Evolutionary conservation across 495 filamentous ascomycete species (phyloP).

Genomic region (Penicillium egyptiacum): DNA sequence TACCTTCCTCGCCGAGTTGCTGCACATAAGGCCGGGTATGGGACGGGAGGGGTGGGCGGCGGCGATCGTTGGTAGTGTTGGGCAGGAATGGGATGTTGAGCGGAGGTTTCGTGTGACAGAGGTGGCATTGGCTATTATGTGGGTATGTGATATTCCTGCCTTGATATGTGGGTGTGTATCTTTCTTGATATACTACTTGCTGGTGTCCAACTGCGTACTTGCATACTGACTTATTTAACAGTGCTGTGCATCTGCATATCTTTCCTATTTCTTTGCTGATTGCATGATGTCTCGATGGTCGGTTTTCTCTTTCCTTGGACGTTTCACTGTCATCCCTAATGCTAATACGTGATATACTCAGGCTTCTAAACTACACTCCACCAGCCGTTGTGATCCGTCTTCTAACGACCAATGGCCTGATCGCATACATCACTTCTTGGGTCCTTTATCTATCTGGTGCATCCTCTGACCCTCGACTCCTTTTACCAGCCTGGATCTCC

Average conservation of each 20-base stretch:
- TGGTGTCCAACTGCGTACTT: background rate
- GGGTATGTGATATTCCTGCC: conserved; percentile 58
- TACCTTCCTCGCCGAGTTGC: conserved; percentile 57
- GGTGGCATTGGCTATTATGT: conserved; percentile 76
- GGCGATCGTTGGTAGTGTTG: conserved; percentile 47
- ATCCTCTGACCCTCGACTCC: conserved; percentile 69
- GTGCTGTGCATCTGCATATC: conserved; percentile 80
- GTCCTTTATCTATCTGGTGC: conserved; percentile 74
- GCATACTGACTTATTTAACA: conserved; percentile 30
- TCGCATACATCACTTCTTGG: conserved; percentile 79
- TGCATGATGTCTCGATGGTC: conserved; percentile 90
- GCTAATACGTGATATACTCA: conserved; percentile 25
- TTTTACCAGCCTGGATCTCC: conserved; percentile 83
- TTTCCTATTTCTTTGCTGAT: conserved; percentile 88
- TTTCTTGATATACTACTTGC: background rate
- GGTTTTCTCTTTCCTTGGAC: conserved; percentile 20
- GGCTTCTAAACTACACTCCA: conserved; percentile 86
- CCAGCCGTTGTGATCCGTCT: conserved; percentile 81
- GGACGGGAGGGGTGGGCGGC: conserved; percentile 48
- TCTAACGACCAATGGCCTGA: conserved; percentile 72
- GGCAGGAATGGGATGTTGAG: conserved; percentile 53
- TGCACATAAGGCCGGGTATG: conserved; percentile 49
- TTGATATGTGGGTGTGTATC: conserved; percentile 1
- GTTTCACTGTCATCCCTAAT: background rate
- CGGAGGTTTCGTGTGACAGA: conserved; percentile 68